Base-by-base conservation (phyloP, 176 grass and related monocot genomes). In the Oryza glumipatula region DNA sequence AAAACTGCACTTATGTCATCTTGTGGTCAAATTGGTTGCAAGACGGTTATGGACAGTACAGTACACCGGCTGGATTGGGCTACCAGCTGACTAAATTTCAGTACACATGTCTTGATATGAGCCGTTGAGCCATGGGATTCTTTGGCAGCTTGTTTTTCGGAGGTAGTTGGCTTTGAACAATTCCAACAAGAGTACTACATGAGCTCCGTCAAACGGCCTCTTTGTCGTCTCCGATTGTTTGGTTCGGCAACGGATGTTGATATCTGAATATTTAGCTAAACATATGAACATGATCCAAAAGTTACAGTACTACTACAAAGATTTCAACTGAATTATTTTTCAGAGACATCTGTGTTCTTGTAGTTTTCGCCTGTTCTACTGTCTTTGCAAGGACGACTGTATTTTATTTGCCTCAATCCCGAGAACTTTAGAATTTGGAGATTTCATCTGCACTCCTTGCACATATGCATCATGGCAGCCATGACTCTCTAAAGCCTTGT, bases 401-500 rank as follows among this genome's bases (percentile, higher is more conserved):
- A 81, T 67, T 73, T 38, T 58, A 67, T 47, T 26, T 45, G 21
- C 35, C 48, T 13, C 67, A 48, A 70, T 38, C 30, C 45, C 0
- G 26, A 77, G 43, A n/a, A 28, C 66, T n/a, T 61, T 46, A 22
- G 30, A 4, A 33, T 76, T 41, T 9, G 72, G 52, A 23, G 15
- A 71, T 82, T 76, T 26, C 66, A 65, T 1, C 24, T 33, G 5
- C 52, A 77, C 44, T 56, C 72, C 78, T 77, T 16, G 56, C 54
- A 11, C 19, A 73, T 17, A 46, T 75, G 88, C 60, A 82, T 90
- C 78, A 82, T 86, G 22, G 78, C 56, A 26, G 7, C 73, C 67
- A 86, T 78, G 88, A 56, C 82, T 67, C 82, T 67, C 13, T 16
- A 43, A 66, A 66, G 17, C 43, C 56, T 66, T 80, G 12, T 38